Base-by-base conservation (phyloP, 2,329 filamentous ascomycete species). In the Penicillium decumbens region DNA sequence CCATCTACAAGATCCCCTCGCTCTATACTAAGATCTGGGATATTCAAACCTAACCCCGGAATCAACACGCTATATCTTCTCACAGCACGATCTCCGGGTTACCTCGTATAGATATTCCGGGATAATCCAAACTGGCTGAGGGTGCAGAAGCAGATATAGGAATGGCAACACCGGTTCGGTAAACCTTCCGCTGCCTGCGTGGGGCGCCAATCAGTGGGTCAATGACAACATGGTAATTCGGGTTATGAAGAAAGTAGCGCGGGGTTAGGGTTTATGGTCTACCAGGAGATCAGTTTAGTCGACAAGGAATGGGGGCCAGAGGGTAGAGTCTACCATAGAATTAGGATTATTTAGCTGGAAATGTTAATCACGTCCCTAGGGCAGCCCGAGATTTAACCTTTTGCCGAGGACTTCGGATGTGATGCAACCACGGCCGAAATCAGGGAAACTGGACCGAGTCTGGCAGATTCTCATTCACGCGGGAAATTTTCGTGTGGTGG, bases 381-480 rank as follows among this genome's bases (percentile, higher is more conserved):
- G 18, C 33, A 18, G 33, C 15, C 33, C 33, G 33, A 37, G 33
- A 18, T 4, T 35, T 23, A 10, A 37, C 33, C 18, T 37, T 28
- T 37, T 12, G 18, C 15, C 33, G 33, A 20, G 15, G 33, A 37
- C 10, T 20, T 47, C 44, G 44, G 37, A 9, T 15, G n/a, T 41
- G 48, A 54, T 56, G 51, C 48, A 53, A 54, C 45, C 28, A 18
- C 20, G 23, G 33, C 41, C 47, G 33, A 18, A 37, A 18, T 37
- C 20, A 43, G 41, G 54, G 54, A 47, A 56, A 56, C 54, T 56
- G 15, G 49, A 45, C 51, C 54, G 54, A 56, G 46, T 32, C 32
- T 48, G 51, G 15, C 44, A 48, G 47, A 45, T 30, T 47, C 35
- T 33, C 46, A 44, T 32, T 32, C 44, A 41, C 25, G 18, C 33